A percentile compares a stretch with the other conserved stretches of the same genome.
These are phyloP conservation scores for Calonectria leucothoes DNA, from an alignment of 2,329 filamentous ascomycete species.

Conservation along the genomic window DNA sequence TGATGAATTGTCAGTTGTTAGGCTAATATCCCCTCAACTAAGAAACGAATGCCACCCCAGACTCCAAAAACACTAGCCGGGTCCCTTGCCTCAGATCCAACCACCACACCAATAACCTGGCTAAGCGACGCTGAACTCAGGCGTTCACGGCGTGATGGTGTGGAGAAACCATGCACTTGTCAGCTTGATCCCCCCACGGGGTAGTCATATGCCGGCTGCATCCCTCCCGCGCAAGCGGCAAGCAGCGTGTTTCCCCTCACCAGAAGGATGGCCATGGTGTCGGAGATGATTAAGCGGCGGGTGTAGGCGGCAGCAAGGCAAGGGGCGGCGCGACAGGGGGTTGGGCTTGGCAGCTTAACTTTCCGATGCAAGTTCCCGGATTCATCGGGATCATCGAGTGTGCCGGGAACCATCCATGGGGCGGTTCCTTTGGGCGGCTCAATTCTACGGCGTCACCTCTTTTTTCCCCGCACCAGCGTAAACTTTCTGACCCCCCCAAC, in stretches of 20 bases:
- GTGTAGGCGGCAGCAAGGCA: slow-evolving; percentile 17
- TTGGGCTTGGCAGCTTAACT: not conserved
- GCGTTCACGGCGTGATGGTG: not conserved
- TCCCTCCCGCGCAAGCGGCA: not conserved
- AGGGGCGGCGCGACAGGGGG: not conserved
- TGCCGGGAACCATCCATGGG: not conserved
- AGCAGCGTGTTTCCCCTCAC: not conserved
- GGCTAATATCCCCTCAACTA: not conserved
- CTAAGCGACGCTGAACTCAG: not conserved
- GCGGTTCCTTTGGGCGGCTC: not conserved
- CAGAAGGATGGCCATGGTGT: not conserved
- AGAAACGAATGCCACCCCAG: not conserved
- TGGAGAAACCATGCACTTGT: slow-evolving; percentile 5
- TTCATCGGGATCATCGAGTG: not conserved
- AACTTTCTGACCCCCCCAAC: not conserved
- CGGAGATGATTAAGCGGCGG: slow-evolving; percentile 19
- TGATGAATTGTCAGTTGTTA: not conserved
- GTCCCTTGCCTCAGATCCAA: not conserved
- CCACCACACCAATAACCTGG: slow-evolving; percentile 5
- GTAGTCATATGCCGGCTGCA: not conserved
- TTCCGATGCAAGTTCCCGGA: not conserved
- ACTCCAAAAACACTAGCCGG: not conserved
- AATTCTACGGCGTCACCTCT: not conserved
- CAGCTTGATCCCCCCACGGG: slow-evolving; percentile 13
- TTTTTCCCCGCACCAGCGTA: slow-evolving; percentile 8